Percentiles rank a stretch among this genome's conserved stretches.
Evolutionary conservation across 306 rosid species (phyloP).

Genomic region (Castanopsis chinensis): DNA sequence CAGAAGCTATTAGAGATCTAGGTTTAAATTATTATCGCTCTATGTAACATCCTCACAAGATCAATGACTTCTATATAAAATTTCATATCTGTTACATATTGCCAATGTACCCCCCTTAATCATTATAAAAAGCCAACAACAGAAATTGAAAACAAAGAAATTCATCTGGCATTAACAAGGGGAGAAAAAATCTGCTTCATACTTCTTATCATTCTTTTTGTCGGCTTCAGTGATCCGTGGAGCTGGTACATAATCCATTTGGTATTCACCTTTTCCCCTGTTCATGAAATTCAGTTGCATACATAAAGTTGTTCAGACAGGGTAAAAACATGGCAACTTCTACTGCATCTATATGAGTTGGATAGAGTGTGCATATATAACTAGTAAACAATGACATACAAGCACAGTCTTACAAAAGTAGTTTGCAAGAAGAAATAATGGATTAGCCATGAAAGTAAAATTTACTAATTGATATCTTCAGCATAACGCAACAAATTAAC

Average conservation of each 20-base stretch:
- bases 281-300: constrained; percentile 17
- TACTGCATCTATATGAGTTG: not conserved
- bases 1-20: not conserved
- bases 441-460: not conserved
- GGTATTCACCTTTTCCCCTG: constrained; percentile 84
- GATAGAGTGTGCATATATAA: not conserved
- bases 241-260: constrained; percentile 88
- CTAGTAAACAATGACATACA: not conserved
- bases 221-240: constrained; percentile 92
- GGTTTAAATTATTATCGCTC: not conserved
- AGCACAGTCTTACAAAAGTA: not conserved
- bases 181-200: constrained; percentile 13
- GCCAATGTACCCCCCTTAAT: not conserved
- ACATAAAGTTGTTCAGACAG: not conserved
- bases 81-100: not conserved
- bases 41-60: not conserved
- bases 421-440: not conserved
- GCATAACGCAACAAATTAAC: not conserved
- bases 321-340: not conserved
- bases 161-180: not conserved
- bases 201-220: constrained; percentile 77
- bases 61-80: not conserved
- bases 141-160: not conserved
- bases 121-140: not conserved
- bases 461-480: not conserved